Evolutionary conservation across 1,284 basidiomycete species (phyloP).

Genomic region (Sanghuangporus baumii): DNA sequence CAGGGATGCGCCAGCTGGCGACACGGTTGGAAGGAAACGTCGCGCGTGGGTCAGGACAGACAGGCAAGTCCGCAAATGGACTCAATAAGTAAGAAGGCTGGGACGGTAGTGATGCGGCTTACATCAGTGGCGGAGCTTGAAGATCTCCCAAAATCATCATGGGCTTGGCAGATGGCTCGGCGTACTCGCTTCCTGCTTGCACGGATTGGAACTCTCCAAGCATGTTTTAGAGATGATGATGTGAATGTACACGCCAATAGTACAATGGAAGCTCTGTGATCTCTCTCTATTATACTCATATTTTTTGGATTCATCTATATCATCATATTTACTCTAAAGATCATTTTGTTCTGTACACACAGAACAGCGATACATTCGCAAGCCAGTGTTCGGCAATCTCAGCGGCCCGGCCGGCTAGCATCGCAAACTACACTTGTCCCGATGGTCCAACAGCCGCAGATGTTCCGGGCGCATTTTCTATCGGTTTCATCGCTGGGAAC

Average conservation of each 20-base stretch:
- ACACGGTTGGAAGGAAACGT: conserved; percentile 3
- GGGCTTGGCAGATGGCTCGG: background rate
- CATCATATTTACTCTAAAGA: background rate
- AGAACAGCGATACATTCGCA: no score
- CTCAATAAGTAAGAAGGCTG: background rate
- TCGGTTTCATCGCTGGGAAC: conserved; percentile 90
- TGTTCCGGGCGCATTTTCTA: conserved; percentile 29
- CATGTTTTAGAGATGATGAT: no score
- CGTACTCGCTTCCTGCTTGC: background rate
- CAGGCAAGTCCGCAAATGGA: background rate
- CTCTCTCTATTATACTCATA: no score
- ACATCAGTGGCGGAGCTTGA: conserved; percentile 5
- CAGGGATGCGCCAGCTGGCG: conserved; percentile 17
- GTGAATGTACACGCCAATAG: no score
- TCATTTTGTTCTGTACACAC: background rate
- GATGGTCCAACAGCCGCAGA: conserved; percentile 21
- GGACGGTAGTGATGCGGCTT: background rate
- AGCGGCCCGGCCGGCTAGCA: background rate
- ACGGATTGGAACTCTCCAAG: background rate
- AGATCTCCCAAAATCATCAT: background rate
- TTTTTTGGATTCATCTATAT: no score
- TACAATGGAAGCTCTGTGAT: no score
- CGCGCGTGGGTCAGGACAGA: background rate
- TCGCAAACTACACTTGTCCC: conserved; percentile 22
- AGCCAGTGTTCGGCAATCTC: no score